phyloP scores from a whole-genome alignment of 2,329 filamentous ascomycete species.

The Apiospora hydei region DNA sequence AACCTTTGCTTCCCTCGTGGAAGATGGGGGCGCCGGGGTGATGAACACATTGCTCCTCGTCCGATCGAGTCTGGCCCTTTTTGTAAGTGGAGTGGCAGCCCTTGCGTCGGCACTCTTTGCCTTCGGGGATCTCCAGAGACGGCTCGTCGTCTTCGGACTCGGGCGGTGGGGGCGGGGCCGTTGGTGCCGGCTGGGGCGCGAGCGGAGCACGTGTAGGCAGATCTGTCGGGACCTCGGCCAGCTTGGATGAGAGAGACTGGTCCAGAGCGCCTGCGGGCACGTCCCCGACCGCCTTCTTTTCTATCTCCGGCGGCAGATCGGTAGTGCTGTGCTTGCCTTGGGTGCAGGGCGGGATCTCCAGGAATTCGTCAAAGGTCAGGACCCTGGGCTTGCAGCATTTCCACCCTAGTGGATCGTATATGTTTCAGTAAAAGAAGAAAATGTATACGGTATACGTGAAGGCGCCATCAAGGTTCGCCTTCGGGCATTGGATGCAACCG shows the following conservation, averaged over 20 bases:
- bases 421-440: neutral
- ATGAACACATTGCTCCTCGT: conserved; percentile 81
- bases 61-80: conserved; percentile 61
- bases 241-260: conserved; percentile 52
- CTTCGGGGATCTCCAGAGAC: conserved; percentile 73
- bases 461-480: conserved; percentile 26
- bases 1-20: conserved; percentile 98
- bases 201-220: conserved; percentile 50
- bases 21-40: conserved; percentile 93
- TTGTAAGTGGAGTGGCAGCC: conserved; percentile 75
- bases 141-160: conserved; percentile 92
- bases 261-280: conserved; percentile 49
- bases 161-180: conserved; percentile 67
- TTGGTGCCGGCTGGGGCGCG: conserved; percentile 54
- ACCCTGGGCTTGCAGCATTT: conserved; percentile 98
- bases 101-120: conserved; percentile 78
- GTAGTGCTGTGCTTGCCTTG: conserved; percentile 91
- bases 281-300: conserved; percentile 61
- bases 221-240: conserved; percentile 49
- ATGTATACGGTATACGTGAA: neutral
- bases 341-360: conserved; percentile 89
- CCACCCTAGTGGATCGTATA: conserved; percentile 72
- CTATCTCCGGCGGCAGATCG: conserved; percentile 70
- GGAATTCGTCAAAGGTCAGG: conserved; percentile 97
- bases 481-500: conserved; percentile 13